Conservation (phyloP, 2,329 filamentous ascomycete species). For the Fusarium mexicanum region DNA sequence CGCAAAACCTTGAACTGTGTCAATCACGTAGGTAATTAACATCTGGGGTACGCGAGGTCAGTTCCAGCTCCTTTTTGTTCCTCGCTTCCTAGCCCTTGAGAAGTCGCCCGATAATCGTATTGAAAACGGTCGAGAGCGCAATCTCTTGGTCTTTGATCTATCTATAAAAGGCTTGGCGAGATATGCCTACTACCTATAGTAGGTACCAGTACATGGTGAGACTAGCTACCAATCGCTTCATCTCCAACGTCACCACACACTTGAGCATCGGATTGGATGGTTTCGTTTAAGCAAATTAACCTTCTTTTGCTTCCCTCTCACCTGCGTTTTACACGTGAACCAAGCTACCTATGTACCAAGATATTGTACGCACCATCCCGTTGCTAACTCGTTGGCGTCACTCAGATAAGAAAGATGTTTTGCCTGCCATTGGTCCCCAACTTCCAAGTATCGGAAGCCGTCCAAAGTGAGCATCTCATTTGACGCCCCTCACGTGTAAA, state of each 20-base stretch:
- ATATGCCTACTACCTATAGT: neutral
- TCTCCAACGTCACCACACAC: neutral
- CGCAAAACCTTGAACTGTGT: conserved; percentile 1
- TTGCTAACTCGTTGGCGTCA: conserved; percentile 30
- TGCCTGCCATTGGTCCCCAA: conserved; percentile 5
- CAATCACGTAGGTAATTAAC: neutral
- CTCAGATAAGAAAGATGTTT: conserved; percentile 10
- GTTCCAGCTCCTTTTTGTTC: neutral
- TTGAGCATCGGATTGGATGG: neutral
- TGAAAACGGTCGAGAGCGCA: neutral
- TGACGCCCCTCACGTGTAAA: conserved; percentile 16
- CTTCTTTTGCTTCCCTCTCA: conserved; percentile 1
- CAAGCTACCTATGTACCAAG: neutral
- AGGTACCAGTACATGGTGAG: neutral
- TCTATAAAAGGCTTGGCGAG: conserved; percentile 25
- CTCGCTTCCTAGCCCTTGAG: conserved; percentile 3
- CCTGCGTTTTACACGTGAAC: conserved; percentile 2
- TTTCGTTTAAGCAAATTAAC: neutral
- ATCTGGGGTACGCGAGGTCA: conserved; percentile 7
- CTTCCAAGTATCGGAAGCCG: neutral
- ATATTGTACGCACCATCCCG: conserved; percentile 11
- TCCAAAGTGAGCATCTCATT: neutral
- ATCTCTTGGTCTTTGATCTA: neutral
- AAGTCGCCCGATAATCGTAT: neutral
- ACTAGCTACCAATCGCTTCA: neutral